phyloP scores from a whole-genome alignment of 2,329 filamentous ascomycete genomes.

The Sarocladiaceae sp. region DNA sequence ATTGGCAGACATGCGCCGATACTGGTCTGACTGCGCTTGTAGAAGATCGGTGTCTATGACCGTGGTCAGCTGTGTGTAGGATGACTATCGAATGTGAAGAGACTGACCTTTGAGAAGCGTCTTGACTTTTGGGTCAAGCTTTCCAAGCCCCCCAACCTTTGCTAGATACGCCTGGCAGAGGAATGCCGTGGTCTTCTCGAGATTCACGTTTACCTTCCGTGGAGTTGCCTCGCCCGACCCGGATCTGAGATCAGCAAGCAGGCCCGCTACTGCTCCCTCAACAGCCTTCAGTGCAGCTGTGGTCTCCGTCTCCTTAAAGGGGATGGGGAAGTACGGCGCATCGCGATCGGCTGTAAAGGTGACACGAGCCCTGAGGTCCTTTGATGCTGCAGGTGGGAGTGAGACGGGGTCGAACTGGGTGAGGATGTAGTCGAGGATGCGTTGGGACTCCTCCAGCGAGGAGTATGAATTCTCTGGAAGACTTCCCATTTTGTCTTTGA shows the following conservation, averaged over 20 bases:
- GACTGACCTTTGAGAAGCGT: slow-evolving; percentile 22
- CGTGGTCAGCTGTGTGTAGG: neutral
- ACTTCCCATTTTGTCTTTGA: slow-evolving; percentile 7
- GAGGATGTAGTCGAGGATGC: slow-evolving; percentile 19
- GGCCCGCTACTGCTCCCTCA: slow-evolving; percentile 28
- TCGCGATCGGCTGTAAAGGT: slow-evolving; percentile 28
- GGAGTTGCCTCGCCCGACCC: slow-evolving; percentile 9
- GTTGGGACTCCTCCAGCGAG: slow-evolving; percentile 19
- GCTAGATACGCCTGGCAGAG: slow-evolving; percentile 31
- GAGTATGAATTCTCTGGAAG: slow-evolving; percentile 14
- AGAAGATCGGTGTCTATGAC: slow-evolving; percentile 62
- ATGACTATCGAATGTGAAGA: neutral
- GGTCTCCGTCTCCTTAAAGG: slow-evolving; percentile 40
- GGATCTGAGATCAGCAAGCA: slow-evolving; percentile 22
- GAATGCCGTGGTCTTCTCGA: slow-evolving; percentile 37
- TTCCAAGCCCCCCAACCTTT: slow-evolving; percentile 30
- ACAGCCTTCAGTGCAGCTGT: slow-evolving; percentile 37
- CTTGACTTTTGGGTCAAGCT: slow-evolving; percentile 28
- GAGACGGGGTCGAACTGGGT: slow-evolving; percentile 21
- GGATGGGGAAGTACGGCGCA: slow-evolving; percentile 38
- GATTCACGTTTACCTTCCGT: slow-evolving; percentile 22
- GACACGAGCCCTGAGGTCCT: slow-evolving; percentile 17
- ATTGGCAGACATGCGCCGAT: slow-evolving; percentile 67
- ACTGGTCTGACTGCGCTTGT: slow-evolving; percentile 62
- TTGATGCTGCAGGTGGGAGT: slow-evolving; percentile 21